Evolutionary conservation across 2,329 filamentous ascomycete species (phyloP).

Genomic region (Colletotrichum euphorbiae): DNA sequence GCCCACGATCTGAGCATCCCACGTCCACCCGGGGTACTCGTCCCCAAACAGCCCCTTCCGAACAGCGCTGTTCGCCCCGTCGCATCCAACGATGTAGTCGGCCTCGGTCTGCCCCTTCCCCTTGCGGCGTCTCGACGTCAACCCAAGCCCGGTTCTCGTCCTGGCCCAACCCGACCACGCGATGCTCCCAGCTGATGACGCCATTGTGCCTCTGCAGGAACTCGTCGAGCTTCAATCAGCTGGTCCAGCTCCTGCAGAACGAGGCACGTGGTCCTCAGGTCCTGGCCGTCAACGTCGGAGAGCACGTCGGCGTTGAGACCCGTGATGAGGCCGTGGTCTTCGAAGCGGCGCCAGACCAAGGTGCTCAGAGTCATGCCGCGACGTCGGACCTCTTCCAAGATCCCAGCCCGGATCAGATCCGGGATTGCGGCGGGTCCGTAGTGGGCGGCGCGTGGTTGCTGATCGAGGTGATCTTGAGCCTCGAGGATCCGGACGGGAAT

Average conservation of each 20-base stretch:
- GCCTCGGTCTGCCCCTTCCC: constrained; percentile 53
- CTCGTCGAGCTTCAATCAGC: constrained; percentile 59
- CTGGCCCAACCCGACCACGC: constrained; percentile 60
- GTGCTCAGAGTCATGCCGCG: constrained; percentile 53
- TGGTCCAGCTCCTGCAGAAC: constrained; percentile 56
- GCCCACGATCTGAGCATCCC: constrained; percentile 71
- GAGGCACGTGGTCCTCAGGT: constrained; percentile 55
- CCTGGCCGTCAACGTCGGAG: constrained; percentile 52
- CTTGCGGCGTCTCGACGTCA: constrained; percentile 54
- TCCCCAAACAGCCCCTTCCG: constrained; percentile 63
- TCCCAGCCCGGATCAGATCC: constrained; percentile 68
- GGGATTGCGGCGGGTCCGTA: constrained; percentile 69
- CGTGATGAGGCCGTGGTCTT: constrained; percentile 51
- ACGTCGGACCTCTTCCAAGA: constrained; percentile 59
- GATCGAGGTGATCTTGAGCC: constrained; percentile 63
- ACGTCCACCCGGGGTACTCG: constrained; percentile 70
- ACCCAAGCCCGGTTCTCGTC: constrained; percentile 58
- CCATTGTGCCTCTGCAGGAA: constrained; percentile 50
- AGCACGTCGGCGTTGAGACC: constrained; percentile 51
- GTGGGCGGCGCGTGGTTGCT: constrained; percentile 71
- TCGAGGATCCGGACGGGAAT: constrained; percentile 68
- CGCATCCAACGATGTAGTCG: constrained; percentile 68
- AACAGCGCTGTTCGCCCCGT: constrained; percentile 63
- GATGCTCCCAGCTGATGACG: constrained; percentile 58
- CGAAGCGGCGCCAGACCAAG: constrained; percentile 54